Evolutionary conservation across 2,329 filamentous ascomycete genomes (phyloP).

Genomic region (Tolypocladium capitatum): DNA sequence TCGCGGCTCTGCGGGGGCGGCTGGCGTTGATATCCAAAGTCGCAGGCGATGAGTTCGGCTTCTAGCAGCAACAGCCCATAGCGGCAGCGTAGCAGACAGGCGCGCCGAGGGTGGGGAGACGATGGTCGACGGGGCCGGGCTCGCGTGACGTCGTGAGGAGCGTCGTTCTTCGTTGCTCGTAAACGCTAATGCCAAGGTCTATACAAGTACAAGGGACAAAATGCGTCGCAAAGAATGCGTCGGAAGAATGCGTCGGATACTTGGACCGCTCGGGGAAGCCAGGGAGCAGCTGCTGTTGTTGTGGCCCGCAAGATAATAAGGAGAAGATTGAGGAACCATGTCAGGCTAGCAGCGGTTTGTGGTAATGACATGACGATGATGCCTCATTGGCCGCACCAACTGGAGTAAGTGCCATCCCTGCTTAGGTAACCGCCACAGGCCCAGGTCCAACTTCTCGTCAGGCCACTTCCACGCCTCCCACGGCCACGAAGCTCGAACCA

Average conservation of each 20-base stretch:
- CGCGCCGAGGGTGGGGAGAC: neutral
- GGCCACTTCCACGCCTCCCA: too few relatives aligned
- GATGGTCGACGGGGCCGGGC: neutral
- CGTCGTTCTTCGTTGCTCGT: neutral
- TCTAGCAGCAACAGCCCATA: constrained; percentile 14
- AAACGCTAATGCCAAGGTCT: neutral
- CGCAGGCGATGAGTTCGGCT: neutral
- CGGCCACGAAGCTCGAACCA: neutral
- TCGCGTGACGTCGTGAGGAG: constrained; percentile 6
- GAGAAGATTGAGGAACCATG: neutral
- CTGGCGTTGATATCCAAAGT: neutral
- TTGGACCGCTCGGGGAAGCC: neutral
- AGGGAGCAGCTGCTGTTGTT: neutral
- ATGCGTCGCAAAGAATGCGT: neutral
- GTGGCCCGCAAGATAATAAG: neutral
- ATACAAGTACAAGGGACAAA: neutral
- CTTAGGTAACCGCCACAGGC: neutral
- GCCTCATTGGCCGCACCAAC: neutral
- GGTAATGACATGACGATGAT: constrained; percentile 1
- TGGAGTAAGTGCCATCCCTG: neutral
- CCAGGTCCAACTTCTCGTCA: too few relatives aligned
- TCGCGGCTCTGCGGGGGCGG: neutral
- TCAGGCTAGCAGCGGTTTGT: neutral
- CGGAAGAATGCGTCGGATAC: neutral
- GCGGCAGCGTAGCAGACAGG: constrained; percentile 5